Conservation (phyloP, 805 yeast genomes). For the Teunomyces panamensis region DNA sequence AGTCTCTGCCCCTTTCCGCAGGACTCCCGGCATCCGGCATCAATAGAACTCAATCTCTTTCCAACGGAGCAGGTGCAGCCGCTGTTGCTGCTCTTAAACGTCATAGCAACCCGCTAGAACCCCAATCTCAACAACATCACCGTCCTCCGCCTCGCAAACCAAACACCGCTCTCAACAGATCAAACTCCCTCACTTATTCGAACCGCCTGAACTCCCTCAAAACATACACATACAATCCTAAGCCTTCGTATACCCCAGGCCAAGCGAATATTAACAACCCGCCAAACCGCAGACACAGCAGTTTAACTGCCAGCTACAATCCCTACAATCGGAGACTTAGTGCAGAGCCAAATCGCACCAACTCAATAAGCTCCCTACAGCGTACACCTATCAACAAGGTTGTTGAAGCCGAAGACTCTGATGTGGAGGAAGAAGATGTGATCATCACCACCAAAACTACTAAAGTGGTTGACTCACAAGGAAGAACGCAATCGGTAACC, state of each 20-base stretch:
- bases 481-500: constrained; percentile 39
- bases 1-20: constrained; percentile 3
- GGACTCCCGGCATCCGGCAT: constrained; percentile 20
- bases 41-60: constrained; percentile 21
- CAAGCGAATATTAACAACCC: constrained; percentile 1
- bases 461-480: constrained; percentile 37
- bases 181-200: constrained; percentile 20
- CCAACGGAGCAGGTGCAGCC: constrained; percentile 38
- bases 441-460: constrained; percentile 42
- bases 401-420: constrained; percentile 12
- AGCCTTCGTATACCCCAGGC: constrained; percentile 37
- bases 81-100: constrained; percentile 42
- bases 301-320: constrained; percentile 1
- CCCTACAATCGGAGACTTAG: not conserved
- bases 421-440: constrained; percentile 19
- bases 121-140: constrained; percentile 4
- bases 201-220: constrained; percentile 32
- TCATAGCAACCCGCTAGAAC: constrained; percentile 13
- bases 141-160: not conserved
- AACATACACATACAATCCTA: constrained; percentile 37
- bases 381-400: constrained; percentile 1
- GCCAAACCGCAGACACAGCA: constrained; percentile 3
- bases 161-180: constrained; percentile 6
- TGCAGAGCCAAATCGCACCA: not conserved
- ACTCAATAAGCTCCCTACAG: constrained; percentile 4